A percentile compares a stretch with the other conserved stretches of the same genome.
Evolutionary conservation across 1,284 basidiomycete species (phyloP).

Genomic region (Inonotus hispidus): DNA sequence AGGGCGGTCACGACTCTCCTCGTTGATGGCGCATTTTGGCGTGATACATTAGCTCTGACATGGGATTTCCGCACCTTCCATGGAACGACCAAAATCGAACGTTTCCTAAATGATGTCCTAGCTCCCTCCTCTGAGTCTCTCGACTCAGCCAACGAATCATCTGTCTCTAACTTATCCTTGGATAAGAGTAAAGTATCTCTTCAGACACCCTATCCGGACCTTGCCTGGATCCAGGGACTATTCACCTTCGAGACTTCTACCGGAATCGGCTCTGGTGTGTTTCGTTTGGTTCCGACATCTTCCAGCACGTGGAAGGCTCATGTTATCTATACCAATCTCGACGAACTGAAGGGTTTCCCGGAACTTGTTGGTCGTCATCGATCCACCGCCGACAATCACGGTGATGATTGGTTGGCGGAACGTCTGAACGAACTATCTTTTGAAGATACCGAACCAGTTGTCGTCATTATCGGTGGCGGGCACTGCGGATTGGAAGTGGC

Average conservation of each 20-base stretch:
- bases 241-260: constrained; percentile 30
- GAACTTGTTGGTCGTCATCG: constrained; percentile 38
- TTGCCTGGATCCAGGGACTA: constrained; percentile 31
- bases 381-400: constrained; percentile 34
- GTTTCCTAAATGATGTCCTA: constrained; percentile 20
- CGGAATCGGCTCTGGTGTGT: constrained; percentile 29
- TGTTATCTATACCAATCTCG: constrained; percentile 53
- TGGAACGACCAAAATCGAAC: constrained; percentile 22
- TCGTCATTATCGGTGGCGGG: constrained; percentile 58
- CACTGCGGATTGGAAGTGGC: constrained; percentile 60
- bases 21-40: constrained; percentile 27
- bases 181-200: constrained; percentile 14
- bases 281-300: constrained; percentile 28
- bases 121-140: constrained; percentile 13
- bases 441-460: constrained; percentile 35
- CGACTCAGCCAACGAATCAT: not conserved
- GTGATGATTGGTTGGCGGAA: constrained; percentile 33
- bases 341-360: constrained; percentile 48
- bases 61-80: constrained; percentile 34
- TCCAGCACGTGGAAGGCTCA: constrained; percentile 52
- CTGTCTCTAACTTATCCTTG: constrained; percentile 3
- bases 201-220: constrained; percentile 27
- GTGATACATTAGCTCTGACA: constrained; percentile 29
- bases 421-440: constrained; percentile 38
- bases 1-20: constrained; percentile 12